phyloP scores from a whole-genome alignment of 768 basidiomycete species.

The Agaricus bisporus region DNA sequence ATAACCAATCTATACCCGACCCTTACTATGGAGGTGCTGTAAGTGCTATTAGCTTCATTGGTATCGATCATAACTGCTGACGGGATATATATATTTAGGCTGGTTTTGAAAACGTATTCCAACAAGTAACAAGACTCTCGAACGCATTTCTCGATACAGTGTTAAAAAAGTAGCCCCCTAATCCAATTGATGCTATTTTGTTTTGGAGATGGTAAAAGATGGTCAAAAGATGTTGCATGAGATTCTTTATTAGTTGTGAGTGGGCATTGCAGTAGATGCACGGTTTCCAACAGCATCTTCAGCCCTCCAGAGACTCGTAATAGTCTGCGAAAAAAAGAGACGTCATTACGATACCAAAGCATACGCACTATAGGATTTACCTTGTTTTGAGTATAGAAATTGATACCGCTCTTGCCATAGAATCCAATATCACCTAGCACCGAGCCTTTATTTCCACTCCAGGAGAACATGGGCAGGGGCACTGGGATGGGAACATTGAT shows the following conservation, averaged over 20 bases:
- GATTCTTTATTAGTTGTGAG: constrained; percentile 43
- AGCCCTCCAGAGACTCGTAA: constrained; percentile 86
- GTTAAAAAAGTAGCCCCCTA: constrained; percentile 15
- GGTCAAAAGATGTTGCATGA: neutral
- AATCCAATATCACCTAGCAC: constrained; percentile 84
- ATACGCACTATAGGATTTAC: constrained; percentile 24
- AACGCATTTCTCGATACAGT: constrained; percentile 77
- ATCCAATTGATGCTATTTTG: neutral
- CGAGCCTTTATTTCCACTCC: constrained; percentile 84
- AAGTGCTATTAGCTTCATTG: constrained; percentile 18
- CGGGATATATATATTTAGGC: constrained; percentile 29
- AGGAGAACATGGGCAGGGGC: constrained; percentile 89
- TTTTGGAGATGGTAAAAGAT: neutral
- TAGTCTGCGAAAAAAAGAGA: constrained; percentile 49
- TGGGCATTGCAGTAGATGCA: constrained; percentile 86
- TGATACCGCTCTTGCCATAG: constrained; percentile 83
- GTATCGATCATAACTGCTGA: neutral
- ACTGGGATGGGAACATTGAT: constrained; percentile 93
- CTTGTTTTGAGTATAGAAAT: constrained; percentile 97
- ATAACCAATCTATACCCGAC: constrained; percentile 67
- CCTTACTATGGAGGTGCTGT: constrained; percentile 79
- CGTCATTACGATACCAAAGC: neutral
- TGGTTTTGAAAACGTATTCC: constrained; percentile 73
- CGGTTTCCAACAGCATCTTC: constrained; percentile 77
- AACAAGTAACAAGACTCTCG: constrained; percentile 68